phyloP scores from a whole-genome alignment of 73 alveolate genomes.

The Tetrahymena thermophila region DNA sequence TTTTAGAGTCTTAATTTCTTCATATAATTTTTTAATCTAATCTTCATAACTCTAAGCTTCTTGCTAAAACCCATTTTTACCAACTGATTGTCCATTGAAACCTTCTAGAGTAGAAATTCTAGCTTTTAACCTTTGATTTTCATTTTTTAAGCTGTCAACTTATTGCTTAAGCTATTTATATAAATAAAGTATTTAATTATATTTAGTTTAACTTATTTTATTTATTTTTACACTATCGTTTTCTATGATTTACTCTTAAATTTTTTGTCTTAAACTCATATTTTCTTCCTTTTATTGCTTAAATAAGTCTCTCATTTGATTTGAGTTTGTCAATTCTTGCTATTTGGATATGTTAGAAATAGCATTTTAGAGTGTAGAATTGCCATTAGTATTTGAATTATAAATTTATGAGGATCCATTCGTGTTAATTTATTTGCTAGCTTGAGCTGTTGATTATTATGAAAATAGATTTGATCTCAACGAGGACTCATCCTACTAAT shows the following conservation, averaged over 20 bases:
- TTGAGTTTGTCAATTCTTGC: background rate
- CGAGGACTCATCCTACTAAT: background rate
- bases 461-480: background rate
- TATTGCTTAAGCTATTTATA: background rate
- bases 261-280: background rate
- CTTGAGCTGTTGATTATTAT: background rate
- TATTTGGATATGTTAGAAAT: background rate
- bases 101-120: background rate
- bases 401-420: background rate
- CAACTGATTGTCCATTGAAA: background rate
- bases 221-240: background rate
- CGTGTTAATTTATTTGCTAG: background rate
- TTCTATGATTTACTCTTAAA: background rate
- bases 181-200: background rate
- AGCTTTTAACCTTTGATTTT: background rate
- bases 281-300: background rate
- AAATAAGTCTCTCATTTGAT: background rate
- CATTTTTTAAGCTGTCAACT: background rate
- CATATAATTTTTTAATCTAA: background rate
- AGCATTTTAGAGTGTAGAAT: background rate
- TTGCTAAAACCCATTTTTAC: background rate
- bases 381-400: background rate
- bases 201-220: background rate
- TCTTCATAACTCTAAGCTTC: background rate
- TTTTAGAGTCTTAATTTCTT: background rate